Conservation (phyloP, 1,284 basidiomycete genomes). For the Ustilago tritici region DNA sequence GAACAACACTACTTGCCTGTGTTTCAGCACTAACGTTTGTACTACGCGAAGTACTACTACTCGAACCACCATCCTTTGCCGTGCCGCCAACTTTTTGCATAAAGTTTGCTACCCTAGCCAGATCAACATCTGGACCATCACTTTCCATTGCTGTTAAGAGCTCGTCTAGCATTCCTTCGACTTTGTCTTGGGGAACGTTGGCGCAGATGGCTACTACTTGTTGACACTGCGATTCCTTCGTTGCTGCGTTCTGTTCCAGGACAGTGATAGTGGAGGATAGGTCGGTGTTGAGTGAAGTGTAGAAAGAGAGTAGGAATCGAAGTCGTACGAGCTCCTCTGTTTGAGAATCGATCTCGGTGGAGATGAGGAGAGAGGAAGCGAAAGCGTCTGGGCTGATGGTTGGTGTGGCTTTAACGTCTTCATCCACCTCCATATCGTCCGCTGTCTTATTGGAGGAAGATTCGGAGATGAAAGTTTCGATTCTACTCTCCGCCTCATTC, state of each 20-base stretch:
- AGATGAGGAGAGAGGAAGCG: conserved; percentile 6
- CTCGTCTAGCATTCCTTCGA: conserved; percentile 91
- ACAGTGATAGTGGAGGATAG: conserved; percentile 82
- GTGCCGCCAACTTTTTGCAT: conserved; percentile 74
- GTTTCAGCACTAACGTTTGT: conserved; percentile 18
- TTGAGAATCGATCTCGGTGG: conserved; percentile 21
- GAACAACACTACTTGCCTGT: conserved; percentile 10
- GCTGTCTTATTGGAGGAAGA: background rate
- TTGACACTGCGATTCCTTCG: conserved; percentile 88
- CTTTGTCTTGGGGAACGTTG: conserved; percentile 84
- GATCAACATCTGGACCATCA: conserved; percentile 82
- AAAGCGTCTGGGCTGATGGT: conserved; percentile 10
- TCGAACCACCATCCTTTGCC: background rate
- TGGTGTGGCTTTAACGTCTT: conserved; percentile 21
- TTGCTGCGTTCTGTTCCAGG: conserved; percentile 79
- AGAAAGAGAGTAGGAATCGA: conserved; percentile 49
- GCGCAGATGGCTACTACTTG: conserved; percentile 91
- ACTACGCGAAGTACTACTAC: conserved; percentile 10
- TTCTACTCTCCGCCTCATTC: conserved; percentile 2
- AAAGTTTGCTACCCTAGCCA: conserved; percentile 86
- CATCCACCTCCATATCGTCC: conserved; percentile 43
- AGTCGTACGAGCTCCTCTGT: conserved; percentile 49
- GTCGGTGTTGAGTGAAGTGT: conserved; percentile 11
- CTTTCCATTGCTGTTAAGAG: conserved; percentile 88
- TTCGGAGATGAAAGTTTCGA: background rate